Conservation (phyloP, 2,329 filamentous ascomycete species). For the Septoria linicola region DNA sequence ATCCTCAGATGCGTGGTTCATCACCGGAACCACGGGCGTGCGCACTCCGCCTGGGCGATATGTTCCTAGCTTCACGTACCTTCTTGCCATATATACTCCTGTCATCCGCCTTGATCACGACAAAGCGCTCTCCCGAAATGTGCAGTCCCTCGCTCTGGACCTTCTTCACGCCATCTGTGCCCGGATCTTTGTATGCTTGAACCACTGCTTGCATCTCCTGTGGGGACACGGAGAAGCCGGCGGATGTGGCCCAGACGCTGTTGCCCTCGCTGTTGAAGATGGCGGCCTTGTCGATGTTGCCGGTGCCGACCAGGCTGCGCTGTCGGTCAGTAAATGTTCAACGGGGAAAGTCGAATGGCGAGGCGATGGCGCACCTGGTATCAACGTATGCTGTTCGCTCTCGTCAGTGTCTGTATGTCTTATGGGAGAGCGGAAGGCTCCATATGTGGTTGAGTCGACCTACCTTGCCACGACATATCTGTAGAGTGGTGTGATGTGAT, state of each 20-base stretch:
- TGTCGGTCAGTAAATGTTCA: slow-evolving; percentile 24
- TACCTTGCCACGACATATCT: slow-evolving; percentile 74
- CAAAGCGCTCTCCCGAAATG: slow-evolving; percentile 73
- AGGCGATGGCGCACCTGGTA: slow-evolving; percentile 51
- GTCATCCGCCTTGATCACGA: slow-evolving; percentile 73
- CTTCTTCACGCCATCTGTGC: slow-evolving; percentile 58
- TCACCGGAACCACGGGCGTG: not conserved
- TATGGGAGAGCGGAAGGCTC: slow-evolving; percentile 5
- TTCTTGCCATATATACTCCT: slow-evolving; percentile 82
- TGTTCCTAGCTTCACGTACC: slow-evolving; percentile 56
- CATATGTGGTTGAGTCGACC: slow-evolving; percentile 30
- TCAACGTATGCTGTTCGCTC: slow-evolving; percentile 58
- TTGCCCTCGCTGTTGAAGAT: slow-evolving; percentile 80
- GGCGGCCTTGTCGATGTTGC: slow-evolving; percentile 78
- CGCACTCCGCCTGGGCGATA: too few relatives aligned
- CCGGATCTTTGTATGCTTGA: slow-evolving; percentile 53
- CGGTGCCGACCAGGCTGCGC: slow-evolving; percentile 72
- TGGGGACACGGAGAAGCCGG: slow-evolving; percentile 69
- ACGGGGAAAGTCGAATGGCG: slow-evolving; percentile 1
- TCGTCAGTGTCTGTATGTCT: not conserved
- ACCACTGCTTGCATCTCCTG: slow-evolving; percentile 58
- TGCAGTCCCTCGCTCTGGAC: slow-evolving; percentile 72
- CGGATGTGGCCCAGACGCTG: slow-evolving; percentile 72
- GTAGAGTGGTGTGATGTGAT: too few relatives aligned
- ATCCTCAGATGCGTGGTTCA: not conserved